Evolutionary conservation across 768 basidiomycete genomes (phyloP).

Genomic region (Trametes coccinea): DNA sequence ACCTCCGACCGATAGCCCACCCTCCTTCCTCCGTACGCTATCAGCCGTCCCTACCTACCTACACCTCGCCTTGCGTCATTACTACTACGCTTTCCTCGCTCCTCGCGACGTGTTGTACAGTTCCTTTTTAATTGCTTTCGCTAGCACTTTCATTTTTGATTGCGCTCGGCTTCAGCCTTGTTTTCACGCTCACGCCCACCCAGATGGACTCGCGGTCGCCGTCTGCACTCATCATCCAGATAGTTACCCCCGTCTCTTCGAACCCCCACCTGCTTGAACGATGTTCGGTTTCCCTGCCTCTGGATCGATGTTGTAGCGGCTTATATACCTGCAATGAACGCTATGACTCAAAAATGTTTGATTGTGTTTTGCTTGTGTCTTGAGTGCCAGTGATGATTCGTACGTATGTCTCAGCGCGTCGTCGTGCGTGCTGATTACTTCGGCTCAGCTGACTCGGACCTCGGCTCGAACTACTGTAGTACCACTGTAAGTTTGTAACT

Average conservation of each 20-base stretch:
- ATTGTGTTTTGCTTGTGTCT: not conserved
- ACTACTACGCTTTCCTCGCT: not conserved
- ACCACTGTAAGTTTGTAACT: no score
- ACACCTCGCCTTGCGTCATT: not conserved
- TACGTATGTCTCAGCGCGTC: no score
- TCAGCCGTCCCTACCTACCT: no score
- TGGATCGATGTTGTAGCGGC: conserved; percentile 18
- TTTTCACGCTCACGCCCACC: not conserved
- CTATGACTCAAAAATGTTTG: conserved; percentile 1
- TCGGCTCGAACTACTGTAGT: no score
- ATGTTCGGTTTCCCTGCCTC: not conserved
- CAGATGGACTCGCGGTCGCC: conserved; percentile 9
- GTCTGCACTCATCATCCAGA: not conserved
- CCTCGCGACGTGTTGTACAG: not conserved
- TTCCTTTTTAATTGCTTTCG: conserved; percentile 4
- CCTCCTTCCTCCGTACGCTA: conserved; percentile 3
- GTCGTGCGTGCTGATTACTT: no score
- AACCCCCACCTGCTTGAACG: not conserved
- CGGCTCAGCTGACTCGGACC: no score
- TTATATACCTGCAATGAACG: conserved; percentile 22
- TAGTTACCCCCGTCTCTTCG: not conserved
- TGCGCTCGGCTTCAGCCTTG: not conserved
- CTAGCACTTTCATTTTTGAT: not conserved
- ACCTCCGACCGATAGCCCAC: conserved; percentile 19
- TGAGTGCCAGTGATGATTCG: no score